Evolutionary conservation across 208 protist genomes (phyloP).

Genomic region (Angomonas ambiguus): DNA sequence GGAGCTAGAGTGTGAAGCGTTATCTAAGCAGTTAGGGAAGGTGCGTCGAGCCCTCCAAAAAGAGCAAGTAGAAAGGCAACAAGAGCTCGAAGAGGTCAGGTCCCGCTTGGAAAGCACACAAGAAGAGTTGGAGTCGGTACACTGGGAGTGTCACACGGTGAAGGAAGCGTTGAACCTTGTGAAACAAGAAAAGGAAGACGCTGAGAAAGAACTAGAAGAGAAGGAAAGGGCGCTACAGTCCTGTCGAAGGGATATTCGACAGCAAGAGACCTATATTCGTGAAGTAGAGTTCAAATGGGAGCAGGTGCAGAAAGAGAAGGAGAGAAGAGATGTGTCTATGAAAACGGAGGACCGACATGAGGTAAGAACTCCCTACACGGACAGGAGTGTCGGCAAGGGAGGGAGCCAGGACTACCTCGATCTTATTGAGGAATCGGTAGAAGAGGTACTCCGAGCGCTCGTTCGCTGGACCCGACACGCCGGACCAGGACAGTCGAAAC

Average conservation of each 20-base stretch:
- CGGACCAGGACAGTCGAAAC: neutral
- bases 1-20: conserved; percentile 12
- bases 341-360: neutral
- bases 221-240: conserved; percentile 5
- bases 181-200: neutral
- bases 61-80: neutral
- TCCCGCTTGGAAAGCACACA: neutral
- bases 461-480: conserved; percentile 1
- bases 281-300: neutral
- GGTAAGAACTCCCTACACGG: too few relatives aligned
- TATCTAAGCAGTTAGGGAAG: conserved; percentile 2
- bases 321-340: conserved; percentile 8
- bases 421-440: neutral
- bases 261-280: too few relatives aligned
- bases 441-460: neutral
- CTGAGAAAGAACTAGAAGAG: conserved; percentile 18
- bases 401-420: neutral
- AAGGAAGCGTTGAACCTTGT: neutral
- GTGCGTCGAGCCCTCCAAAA: conserved; percentile 5
- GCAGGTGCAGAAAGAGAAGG: conserved; percentile 1
- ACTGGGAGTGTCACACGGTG: neutral
- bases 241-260: too few relatives aligned
- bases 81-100: neutral
- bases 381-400: too few relatives aligned
- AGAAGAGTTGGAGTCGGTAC: neutral